Evolutionary conservation across 768 basidiomycete species (phyloP).

Genomic region (Amanita jacksonii): DNA sequence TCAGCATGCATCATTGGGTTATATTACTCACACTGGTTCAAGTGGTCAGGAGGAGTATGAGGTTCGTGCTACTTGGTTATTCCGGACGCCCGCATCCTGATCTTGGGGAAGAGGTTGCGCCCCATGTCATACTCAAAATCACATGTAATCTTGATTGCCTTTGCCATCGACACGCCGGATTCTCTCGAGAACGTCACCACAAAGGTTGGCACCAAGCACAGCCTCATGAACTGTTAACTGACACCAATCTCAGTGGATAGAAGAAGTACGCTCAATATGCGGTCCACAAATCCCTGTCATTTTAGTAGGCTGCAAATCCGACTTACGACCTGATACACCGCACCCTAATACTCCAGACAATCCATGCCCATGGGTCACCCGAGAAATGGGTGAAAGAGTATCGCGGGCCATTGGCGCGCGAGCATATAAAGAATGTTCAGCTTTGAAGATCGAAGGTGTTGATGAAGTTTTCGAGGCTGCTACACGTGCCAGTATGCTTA

Average conservation of each 20-base stretch:
- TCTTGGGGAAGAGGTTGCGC: constrained; percentile 59
- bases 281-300: constrained; percentile 88
- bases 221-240: background rate
- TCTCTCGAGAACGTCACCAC: constrained; percentile 91
- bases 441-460: constrained; percentile 83
- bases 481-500: constrained; percentile 92
- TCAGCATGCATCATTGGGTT: constrained; percentile 5
- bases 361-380: constrained; percentile 52
- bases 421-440: constrained; percentile 91
- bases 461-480: constrained; percentile 98
- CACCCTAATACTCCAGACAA: constrained; percentile 37
- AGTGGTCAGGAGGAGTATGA: constrained; percentile 99
- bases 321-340: constrained; percentile 60
- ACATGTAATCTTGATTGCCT: constrained; percentile 97
- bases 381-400: constrained; percentile 72
- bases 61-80: constrained; percentile 30
- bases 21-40: constrained; percentile 10
- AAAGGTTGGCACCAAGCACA: constrained; percentile 48
- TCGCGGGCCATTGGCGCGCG: constrained; percentile 82
- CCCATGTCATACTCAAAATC: constrained; percentile 98
- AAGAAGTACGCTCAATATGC: constrained; percentile 96
- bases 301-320: constrained; percentile 93
- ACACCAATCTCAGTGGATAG: constrained; percentile 69
- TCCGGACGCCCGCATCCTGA: constrained; percentile 6
- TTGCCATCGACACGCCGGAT: constrained; percentile 92